Conservation (phyloP, 768 basidiomycete species). For the Naganishia kalamii region DNA sequence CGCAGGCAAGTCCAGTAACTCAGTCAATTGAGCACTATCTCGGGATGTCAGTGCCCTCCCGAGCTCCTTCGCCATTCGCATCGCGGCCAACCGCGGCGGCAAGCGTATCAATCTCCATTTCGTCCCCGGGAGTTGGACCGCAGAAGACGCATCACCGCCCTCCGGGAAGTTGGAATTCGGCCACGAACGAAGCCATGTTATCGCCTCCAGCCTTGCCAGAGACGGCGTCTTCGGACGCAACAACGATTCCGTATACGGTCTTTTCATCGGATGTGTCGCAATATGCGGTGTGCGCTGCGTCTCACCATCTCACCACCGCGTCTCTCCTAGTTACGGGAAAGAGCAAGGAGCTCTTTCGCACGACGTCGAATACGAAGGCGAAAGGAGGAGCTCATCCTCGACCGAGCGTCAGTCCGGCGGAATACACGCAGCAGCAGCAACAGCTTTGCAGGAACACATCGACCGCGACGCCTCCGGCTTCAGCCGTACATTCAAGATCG, state of each 20-base stretch:
- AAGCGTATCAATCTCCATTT: slow-evolving; percentile 6
- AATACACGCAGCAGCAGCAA: slow-evolving; percentile 13
- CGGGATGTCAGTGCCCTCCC: not conserved
- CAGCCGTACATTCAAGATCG: not conserved
- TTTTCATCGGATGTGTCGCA: not conserved
- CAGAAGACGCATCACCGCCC: not conserved
- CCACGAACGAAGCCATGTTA: not conserved
- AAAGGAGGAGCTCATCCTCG: slow-evolving; percentile 8
- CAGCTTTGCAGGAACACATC: not conserved
- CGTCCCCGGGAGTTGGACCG: not conserved
- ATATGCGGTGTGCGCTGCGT: no score
- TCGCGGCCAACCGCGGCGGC: not conserved
- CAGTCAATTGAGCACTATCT: not conserved
- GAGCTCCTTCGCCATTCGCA: not conserved
- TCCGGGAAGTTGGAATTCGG: not conserved
- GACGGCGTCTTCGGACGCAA: slow-evolving; percentile 10
- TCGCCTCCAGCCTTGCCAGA: slow-evolving; percentile 16
- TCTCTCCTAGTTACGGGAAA: not conserved
- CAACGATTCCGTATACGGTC: not conserved
- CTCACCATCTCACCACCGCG: no score
- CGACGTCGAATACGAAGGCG: not conserved
- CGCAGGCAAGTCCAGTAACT: not conserved
- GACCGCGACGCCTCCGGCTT: not conserved
- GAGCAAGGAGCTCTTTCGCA: not conserved
- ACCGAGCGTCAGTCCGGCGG: slow-evolving; percentile 12